Evolutionary conservation across 2,329 filamentous ascomycete species (phyloP).

Genomic region (Aspergillus cejpii): DNA sequence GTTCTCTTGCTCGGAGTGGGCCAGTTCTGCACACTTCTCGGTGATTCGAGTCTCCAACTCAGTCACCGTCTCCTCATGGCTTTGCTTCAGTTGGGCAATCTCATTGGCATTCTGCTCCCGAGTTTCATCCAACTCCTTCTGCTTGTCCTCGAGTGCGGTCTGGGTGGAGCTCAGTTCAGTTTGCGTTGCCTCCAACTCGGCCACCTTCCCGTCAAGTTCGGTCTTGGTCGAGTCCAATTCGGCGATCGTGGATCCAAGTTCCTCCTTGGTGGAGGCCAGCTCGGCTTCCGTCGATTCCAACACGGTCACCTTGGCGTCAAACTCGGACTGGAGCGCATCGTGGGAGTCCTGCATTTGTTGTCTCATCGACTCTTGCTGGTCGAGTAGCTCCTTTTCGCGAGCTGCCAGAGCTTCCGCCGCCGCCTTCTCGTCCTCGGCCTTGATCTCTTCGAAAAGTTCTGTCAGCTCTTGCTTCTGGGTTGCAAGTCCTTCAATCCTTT

Average conservation of each 20-base stretch:
- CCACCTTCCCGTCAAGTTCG: slow-evolving; percentile 21
- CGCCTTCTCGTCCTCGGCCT: slow-evolving; percentile 37
- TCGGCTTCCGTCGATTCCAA: slow-evolving; percentile 25
- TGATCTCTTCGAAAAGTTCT: slow-evolving; percentile 45
- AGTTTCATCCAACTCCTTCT: slow-evolving; percentile 22
- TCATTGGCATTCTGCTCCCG: slow-evolving; percentile 21
- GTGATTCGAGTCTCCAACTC: slow-evolving; percentile 34
- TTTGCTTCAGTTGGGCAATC: slow-evolving; percentile 21
- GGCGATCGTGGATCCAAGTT: slow-evolving; percentile 24
- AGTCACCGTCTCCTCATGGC: slow-evolving; percentile 23
- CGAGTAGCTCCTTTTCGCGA: slow-evolving; percentile 41
- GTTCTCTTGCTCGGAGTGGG: slow-evolving; percentile 42
- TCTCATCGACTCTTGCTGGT: slow-evolving; percentile 33
- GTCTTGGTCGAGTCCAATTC: slow-evolving; percentile 23
- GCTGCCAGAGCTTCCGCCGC: slow-evolving; percentile 33
- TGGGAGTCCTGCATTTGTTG: slow-evolving; percentile 35
- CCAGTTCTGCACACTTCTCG: slow-evolving; percentile 37
- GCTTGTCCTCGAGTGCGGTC: slow-evolving; percentile 24
- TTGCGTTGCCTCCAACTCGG: slow-evolving; percentile 14
- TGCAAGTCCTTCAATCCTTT: slow-evolving; percentile 30
- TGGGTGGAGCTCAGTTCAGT: slow-evolving; percentile 26
- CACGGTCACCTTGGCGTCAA: slow-evolving; percentile 32
- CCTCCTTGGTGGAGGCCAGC: slow-evolving; percentile 28
- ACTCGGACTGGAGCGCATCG: slow-evolving; percentile 30
- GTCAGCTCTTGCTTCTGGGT: slow-evolving; percentile 44